These are phyloP conservation scores for Maudiozyma saulgeensis DNA, from an alignment of 805 yeast species.

Conservation along the genomic window DNA sequence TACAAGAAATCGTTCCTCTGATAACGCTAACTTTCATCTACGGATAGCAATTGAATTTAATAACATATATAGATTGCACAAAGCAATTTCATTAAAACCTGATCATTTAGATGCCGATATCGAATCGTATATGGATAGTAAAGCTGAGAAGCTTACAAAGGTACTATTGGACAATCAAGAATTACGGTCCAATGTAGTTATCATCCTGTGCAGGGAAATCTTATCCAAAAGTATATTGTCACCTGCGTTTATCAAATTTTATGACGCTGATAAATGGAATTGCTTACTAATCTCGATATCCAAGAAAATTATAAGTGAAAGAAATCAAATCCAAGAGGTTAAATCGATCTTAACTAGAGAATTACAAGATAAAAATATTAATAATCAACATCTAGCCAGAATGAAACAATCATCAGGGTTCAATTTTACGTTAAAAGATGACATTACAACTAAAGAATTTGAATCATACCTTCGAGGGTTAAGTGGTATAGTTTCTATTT, in stretches of 20 bases:
- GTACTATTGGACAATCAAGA: conserved; percentile 38
- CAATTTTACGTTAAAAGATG: conserved; percentile 5
- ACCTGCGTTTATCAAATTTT: conserved; percentile 42
- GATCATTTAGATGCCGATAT: conserved; percentile 33
- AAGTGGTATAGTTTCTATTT: conserved; percentile 10
- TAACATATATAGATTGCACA: conserved; percentile 41
- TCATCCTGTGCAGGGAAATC: conserved; percentile 51
- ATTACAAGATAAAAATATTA: conserved; percentile 25
- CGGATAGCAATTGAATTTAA: conserved; percentile 35
- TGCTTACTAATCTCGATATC: conserved; percentile 48
- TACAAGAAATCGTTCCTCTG: conserved; percentile 24
- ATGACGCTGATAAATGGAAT: conserved; percentile 75
- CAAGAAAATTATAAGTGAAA: conserved; percentile 58
- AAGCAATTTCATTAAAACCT: conserved; percentile 36
- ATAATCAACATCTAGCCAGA: neutral
- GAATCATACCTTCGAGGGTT: conserved; percentile 21
- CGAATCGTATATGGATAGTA: conserved; percentile 40
- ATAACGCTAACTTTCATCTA: conserved; percentile 30
- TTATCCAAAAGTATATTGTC: conserved; percentile 46
- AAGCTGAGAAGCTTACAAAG: conserved; percentile 36
- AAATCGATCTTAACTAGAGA: conserved; percentile 64
- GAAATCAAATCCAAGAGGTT: conserved; percentile 63
- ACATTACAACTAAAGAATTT: conserved; percentile 16
- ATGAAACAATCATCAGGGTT: conserved; percentile 1
- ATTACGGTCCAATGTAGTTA: conserved; percentile 38